Percentiles rank a stretch among this genome's conserved stretches.
These are phyloP conservation scores for Amanita subjunquillea DNA, from an alignment of 768 basidiomycete genomes.

Conservation along the genomic window DNA sequence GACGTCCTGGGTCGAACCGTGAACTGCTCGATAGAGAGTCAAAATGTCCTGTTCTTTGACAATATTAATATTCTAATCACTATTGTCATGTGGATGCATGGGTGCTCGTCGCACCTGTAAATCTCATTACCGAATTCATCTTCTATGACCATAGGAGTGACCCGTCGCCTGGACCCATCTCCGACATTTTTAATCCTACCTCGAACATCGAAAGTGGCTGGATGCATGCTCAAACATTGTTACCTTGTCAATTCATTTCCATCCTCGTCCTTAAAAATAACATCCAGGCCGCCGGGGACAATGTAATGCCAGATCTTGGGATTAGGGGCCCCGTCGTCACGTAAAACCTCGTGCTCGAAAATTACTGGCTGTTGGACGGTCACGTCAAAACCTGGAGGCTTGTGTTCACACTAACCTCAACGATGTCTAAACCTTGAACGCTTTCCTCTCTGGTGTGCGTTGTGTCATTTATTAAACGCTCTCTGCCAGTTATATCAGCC, in stretches of 20 bases:
- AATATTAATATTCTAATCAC: neutral
- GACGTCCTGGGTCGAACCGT: neutral
- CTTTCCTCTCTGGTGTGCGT: neutral
- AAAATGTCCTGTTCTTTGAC: slow-evolving; percentile 4
- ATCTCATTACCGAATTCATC: slow-evolving; percentile 50
- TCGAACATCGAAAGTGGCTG: neutral
- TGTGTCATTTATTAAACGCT: neutral
- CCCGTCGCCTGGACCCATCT: slow-evolving; percentile 7
- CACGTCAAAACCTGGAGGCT: neutral
- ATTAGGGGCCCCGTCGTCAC: slow-evolving; percentile 17
- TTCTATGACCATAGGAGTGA: slow-evolving; percentile 42
- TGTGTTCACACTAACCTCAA: slow-evolving; percentile 10
- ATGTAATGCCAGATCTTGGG: slow-evolving; percentile 41
- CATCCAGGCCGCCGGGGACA: slow-evolving; percentile 52
- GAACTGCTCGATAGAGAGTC: neutral
- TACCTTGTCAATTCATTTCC: slow-evolving; percentile 60
- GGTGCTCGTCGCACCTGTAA: slow-evolving; percentile 31
- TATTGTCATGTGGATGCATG: neutral
- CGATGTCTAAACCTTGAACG: slow-evolving; percentile 5
- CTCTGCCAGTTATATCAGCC: neutral
- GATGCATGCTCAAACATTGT: neutral
- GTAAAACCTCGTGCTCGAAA: slow-evolving; percentile 16
- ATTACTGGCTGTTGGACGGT: slow-evolving; percentile 11
- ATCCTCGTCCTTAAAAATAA: slow-evolving; percentile 57
- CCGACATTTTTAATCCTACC: slow-evolving; percentile 13